Base-by-base conservation (phyloP, 78 protist genomes). In the Diacronema lutheri region DNA sequence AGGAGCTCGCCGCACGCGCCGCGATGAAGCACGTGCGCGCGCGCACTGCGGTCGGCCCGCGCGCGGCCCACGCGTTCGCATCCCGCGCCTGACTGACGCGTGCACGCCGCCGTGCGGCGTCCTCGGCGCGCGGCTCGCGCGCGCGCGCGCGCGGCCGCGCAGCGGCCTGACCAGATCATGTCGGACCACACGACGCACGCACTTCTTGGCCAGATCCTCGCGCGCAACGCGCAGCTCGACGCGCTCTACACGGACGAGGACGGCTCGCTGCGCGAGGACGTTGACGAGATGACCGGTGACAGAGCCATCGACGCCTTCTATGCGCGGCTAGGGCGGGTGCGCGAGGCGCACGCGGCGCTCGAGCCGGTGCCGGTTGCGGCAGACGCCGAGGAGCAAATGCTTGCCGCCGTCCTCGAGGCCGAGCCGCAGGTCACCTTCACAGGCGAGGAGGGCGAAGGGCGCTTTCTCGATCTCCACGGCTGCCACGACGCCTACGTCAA, bases 381-480 rank as follows among this genome's bases (percentile, higher is more conserved):
- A 37, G 7, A 1, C 31, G 6, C 11, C 13, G 79, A 40, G 79
- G 12, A 7, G 35, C 21, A 23, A 37, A 56, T 71, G 57, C 31
- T 71, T 13, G 21, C 21, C 35, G 57, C 10, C 0, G 57, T 71
- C 26, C 79, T 71, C 35, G 79, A 71, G 79, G 16, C 19, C 38
- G 79, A 16, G 25, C 37, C 33, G 11, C 25, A 38, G 58, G 37
- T 26, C 23, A 16, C 5, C 79, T 71, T 71, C 79, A 71, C 79
- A 0, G 79, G 58, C 41, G 79, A 71, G 57, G 79, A 71, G 79
- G 79, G 55, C 20, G 79, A 41, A 37, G 79, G 79, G 58, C 11
- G 57, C 37, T 71, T 26, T 58, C 40, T 71, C 40, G 79, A 71
- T 58, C 41, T 71, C 58, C 79, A 71, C 58, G 79, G 1, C 58